phyloP scores from a whole-genome alignment of 176 grass and related monocot genomes.

The Phoenix dactylifera region DNA sequence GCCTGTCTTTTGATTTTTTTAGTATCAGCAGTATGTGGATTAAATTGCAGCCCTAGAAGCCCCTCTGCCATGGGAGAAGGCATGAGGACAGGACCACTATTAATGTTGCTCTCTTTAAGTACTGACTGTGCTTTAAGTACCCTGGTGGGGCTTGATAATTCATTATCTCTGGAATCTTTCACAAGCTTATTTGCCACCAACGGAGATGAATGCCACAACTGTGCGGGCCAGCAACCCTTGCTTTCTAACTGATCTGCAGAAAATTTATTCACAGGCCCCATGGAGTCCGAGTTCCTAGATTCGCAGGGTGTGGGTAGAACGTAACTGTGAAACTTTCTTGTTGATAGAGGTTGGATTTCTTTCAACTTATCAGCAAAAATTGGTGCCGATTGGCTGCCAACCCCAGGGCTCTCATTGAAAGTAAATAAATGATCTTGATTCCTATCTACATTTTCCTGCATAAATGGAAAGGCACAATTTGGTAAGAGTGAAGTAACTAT shows the following conservation, averaged over 20 bases:
- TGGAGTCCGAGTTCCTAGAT: conserved; percentile 25
- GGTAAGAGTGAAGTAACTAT: too few relatives aligned
- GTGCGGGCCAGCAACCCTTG: conserved; percentile 25
- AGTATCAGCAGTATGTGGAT: conserved; percentile 35
- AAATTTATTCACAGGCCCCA: conserved; percentile 21
- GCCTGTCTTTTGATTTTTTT: conserved; percentile 64
- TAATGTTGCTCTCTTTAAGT: conserved; percentile 26
- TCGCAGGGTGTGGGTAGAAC: conserved; percentile 61
- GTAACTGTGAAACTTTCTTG: conserved; percentile 56
- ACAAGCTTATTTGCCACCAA: conserved; percentile 32
- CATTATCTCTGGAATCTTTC: conserved; percentile 10
- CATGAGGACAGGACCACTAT: conserved; percentile 45
- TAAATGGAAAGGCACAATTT: conserved; percentile 6
- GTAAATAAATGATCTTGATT: conserved; percentile 22
- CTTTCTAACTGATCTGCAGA: conserved; percentile 25
- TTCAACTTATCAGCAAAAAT: conserved; percentile 47
- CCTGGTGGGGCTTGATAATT: neutral
- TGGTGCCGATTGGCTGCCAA: conserved; percentile 72
- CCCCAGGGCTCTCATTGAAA: conserved; percentile 30
- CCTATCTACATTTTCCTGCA: conserved; percentile 51
- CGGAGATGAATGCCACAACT: conserved; percentile 45
- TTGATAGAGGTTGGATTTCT: conserved; percentile 39
- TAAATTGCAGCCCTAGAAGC: conserved; percentile 28
- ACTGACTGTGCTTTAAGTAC: conserved; percentile 5
- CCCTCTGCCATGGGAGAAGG: conserved; percentile 34